Evolutionary conservation across 768 basidiomycete species (phyloP), one percentile per base, ranked within the genome.

Genomic region (Tulasnella sp.): DNA sequence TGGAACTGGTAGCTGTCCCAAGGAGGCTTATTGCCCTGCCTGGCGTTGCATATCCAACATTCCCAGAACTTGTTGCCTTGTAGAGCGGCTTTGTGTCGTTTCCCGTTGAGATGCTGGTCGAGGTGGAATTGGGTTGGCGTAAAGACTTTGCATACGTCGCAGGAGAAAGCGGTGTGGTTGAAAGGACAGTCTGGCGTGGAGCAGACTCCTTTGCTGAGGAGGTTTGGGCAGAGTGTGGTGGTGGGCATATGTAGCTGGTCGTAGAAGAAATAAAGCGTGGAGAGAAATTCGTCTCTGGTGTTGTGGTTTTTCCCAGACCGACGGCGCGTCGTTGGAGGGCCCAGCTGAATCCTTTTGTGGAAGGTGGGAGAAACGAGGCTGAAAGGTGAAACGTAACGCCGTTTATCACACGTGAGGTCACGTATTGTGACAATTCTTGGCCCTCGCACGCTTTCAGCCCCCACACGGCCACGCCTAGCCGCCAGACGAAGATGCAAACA

Each of bases 11-110:
- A 42, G 69, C 37, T 42, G 69, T 70, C 37, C 7, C 37, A 70
- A 14, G 36, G 69, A n/a, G 69, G 37, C 29, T 70, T 38, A 3
- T 72, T 29, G 8, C 38, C 74, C n/a, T 75, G 31, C 22, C 31
- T 54, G 45, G 69, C 69, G 69, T 76, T 68, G 75, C 75, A 76
- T 8, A 76, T 36, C 67, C 34, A 29, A 52, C 75, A 76, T 69
- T 54, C 40, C 72, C 37, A 42, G 3, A 42, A 17, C 64, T 67
- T 69, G 39, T 37, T 70, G 34, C 67, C 67, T 42, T 67, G 34
- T 22, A 69, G 4, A n/a, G 34, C 42, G 58, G 36, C 25, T 42
- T 76, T 40, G n/a, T 76, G 75, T 8, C 67, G 31, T 45, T 71
- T 76, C 4, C 75, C 75, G 22, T 69, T 67, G 7, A 76, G 22